A percentile compares a stretch with the other conserved stretches of the same genome.
Evolutionary conservation across 148 eudicot species (phyloP).

Genomic region (Rhododendron griersonianum): DNA sequence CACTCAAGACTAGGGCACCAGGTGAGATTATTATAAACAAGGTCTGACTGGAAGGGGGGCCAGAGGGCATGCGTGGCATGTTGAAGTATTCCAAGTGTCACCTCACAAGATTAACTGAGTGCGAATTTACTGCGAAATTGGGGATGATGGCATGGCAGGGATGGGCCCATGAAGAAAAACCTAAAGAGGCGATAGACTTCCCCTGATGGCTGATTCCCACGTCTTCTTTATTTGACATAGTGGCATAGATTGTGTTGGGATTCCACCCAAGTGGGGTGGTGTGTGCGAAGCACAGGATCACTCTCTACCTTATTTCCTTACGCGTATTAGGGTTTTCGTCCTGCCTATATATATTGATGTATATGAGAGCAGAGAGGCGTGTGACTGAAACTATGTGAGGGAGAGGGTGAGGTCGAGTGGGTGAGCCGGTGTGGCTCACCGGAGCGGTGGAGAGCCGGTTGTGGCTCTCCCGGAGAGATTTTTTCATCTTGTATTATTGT

Average conservation of each 20-base stretch:
- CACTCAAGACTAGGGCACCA: neutral
- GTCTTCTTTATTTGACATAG: neutral
- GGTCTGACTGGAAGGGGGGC: neutral
- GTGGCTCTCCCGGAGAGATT: no score
- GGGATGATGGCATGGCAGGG: neutral
- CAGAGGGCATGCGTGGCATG: neutral
- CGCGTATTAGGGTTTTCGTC: no score
- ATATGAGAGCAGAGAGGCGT: no score
- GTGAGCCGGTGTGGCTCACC: no score
- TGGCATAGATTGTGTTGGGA: neutral
- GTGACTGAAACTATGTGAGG: no score
- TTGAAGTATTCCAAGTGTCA: neutral
- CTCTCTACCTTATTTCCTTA: no score
- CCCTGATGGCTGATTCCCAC: neutral
- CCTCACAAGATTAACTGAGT: neutral
- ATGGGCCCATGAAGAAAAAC: neutral
- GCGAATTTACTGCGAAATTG: neutral
- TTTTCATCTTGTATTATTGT: no score
- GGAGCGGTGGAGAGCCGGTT: no score
- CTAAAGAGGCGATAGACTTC: neutral
- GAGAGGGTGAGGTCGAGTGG: no score
- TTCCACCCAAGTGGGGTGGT: no score
- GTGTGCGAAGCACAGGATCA: no score
- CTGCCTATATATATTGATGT: no score
- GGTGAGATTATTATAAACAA: neutral